These are phyloP conservation scores for Phaeoacremonium minimum DNA, from an alignment of 2,329 filamentous ascomycete genomes.

Conservation along the genomic window DNA sequence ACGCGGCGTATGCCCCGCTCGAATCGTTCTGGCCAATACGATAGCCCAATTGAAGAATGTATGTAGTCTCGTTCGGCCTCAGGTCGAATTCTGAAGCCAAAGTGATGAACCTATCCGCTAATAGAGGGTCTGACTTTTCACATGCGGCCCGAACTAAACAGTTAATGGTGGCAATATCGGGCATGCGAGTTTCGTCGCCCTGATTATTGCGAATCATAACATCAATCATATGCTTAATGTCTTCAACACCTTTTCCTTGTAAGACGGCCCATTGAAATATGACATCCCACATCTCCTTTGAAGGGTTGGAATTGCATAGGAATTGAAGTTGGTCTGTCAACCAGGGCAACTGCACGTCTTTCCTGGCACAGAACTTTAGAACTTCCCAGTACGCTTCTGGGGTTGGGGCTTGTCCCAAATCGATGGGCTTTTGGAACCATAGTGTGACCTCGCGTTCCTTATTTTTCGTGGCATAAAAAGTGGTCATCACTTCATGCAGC, in stretches of 20 bases:
- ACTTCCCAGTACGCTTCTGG: slow-evolving; percentile 45
- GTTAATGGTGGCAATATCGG: slow-evolving; percentile 74
- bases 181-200: slow-evolving; percentile 39
- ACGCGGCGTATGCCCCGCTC: slow-evolving; percentile 63
- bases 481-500: slow-evolving; percentile 52
- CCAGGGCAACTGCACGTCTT: slow-evolving; percentile 53
- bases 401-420: slow-evolving; percentile 31
- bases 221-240: slow-evolving; percentile 68
- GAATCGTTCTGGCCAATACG: slow-evolving; percentile 70
- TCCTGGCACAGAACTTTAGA: slow-evolving; percentile 58
- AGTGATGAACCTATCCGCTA: slow-evolving; percentile 69
- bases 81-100: slow-evolving; percentile 64
- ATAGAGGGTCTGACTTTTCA: slow-evolving; percentile 62
- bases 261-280: slow-evolving; percentile 73
- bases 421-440: slow-evolving; percentile 60
- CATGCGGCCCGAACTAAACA: slow-evolving; percentile 68
- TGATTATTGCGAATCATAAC: slow-evolving; percentile 53
- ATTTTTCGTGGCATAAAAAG: slow-evolving; percentile 56
- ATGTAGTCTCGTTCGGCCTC: slow-evolving; percentile 63
- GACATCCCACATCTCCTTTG: slow-evolving; percentile 63
- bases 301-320: slow-evolving; percentile 39
- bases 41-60: slow-evolving; percentile 71
- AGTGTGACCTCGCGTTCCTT: slow-evolving; percentile 57
- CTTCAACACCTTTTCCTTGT: slow-evolving; percentile 64
- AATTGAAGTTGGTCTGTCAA: slow-evolving; percentile 54